Evolutionary conservation across 352 stramenopile species (phyloP).

Genomic region (Ochromonadaceae sp.): DNA sequence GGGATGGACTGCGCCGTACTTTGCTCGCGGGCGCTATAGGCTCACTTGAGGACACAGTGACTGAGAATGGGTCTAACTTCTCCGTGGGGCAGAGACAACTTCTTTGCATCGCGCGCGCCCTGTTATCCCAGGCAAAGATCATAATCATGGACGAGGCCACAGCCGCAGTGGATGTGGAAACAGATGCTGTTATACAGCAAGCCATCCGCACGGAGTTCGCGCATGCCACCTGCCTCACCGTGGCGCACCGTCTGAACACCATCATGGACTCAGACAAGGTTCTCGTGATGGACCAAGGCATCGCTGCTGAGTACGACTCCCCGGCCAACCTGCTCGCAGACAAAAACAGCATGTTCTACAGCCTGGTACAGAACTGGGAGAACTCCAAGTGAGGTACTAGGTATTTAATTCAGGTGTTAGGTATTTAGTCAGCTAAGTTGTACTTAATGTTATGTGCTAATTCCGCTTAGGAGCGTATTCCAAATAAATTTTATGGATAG

Average conservation of each 20-base stretch:
- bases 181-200: constrained; percentile 60
- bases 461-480: too few species aligned
- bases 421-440: too few species aligned
- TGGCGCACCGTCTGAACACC: constrained; percentile 90
- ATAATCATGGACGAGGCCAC: constrained; percentile 93
- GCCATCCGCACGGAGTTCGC: constrained; percentile 75
- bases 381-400: too few species aligned
- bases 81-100: constrained; percentile 85
- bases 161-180: constrained; percentile 59
- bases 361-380: constrained; percentile 26
- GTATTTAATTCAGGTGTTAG: too few species aligned
- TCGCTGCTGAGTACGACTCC: constrained; percentile 79
- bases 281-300: constrained; percentile 78
- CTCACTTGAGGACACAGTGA: constrained; percentile 30
- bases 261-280: constrained; percentile 88
- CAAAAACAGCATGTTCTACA: constrained; percentile 51
- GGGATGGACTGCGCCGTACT: constrained; percentile 42
- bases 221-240: constrained; percentile 82
- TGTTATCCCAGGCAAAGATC: constrained; percentile 75
- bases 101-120: constrained; percentile 78
- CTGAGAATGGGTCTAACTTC: constrained; percentile 42
- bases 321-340: constrained; percentile 55
- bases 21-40: constrained; percentile 42
- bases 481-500: too few species aligned
- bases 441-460: too few species aligned